Percentiles rank a stretch among this genome's conserved stretches.
Conservation (phyloP, 192 early-diverging fungal genomes). For the Phlyctochytrium bullatum region DNA sequence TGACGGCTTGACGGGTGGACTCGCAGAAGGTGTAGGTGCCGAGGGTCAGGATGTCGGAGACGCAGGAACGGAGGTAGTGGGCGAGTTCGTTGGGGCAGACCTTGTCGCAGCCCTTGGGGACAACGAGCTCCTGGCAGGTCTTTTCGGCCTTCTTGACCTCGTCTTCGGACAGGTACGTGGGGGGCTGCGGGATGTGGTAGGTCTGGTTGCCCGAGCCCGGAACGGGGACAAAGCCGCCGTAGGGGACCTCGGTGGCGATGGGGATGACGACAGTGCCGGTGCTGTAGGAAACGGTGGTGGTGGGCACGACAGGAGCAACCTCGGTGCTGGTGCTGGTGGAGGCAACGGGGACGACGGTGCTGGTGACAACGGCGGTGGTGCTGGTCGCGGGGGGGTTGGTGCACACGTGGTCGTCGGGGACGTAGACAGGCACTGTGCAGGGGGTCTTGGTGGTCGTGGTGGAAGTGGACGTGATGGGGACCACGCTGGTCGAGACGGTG, state of each 20-base stretch:
- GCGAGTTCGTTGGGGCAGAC: neutral
- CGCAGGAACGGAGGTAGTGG: slow-evolving; percentile 3
- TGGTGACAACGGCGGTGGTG: neutral
- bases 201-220: neutral
- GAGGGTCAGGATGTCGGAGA: neutral
- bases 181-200: neutral
- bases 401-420: too few species aligned
- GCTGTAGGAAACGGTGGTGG: neutral
- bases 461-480: neutral
- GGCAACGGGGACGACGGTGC: neutral
- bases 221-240: neutral
- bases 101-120: slow-evolving; percentile 2
- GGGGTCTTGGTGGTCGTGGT: neutral
- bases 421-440: neutral
- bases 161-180: neutral
- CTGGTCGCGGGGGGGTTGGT: neutral
- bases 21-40: slow-evolving; percentile 7
- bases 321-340: neutral
- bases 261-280: neutral
- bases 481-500: neutral
- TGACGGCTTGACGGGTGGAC: neutral
- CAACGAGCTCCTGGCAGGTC: neutral
- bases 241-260: neutral
- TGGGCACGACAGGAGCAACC: neutral
- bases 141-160: neutral